Conservation (phyloP, 495 filamentous ascomycete genomes). For the Cercophora sp. region DNA sequence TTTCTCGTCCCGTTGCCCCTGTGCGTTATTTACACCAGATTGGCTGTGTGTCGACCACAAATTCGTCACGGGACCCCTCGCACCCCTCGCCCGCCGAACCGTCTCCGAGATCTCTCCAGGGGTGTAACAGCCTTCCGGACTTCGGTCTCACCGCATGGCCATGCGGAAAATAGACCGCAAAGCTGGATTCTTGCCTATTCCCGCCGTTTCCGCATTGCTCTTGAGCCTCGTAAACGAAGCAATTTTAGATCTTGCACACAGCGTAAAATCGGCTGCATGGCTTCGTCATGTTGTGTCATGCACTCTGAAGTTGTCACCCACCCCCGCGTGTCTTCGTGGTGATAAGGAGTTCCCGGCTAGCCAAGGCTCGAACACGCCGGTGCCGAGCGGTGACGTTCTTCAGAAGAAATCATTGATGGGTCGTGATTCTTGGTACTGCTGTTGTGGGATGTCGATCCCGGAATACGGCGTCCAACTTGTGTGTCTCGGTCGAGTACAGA, state of each 20-base stretch:
- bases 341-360: no score
- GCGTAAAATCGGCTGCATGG: no score
- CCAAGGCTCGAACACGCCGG: not conserved
- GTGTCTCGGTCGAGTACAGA: constrained; percentile 7
- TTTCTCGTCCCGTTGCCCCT: not conserved
- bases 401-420: no score
- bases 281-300: no score
- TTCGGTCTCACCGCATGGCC: no score
- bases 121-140: not conserved
- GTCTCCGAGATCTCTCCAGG: constrained; percentile 8
- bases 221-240: no score
- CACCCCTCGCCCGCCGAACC: constrained; percentile 2
- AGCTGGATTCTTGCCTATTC: no score
- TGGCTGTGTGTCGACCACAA: not conserved
- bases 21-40: constrained; percentile 8
- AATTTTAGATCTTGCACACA: no score
- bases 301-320: no score
- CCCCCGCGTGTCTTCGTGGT: no score
- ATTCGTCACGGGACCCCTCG: constrained; percentile 3
- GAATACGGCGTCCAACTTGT: not conserved
- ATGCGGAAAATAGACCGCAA: no score
- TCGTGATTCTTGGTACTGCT: not conserved
- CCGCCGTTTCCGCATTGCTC: no score
- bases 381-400: not conserved
- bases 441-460: not conserved